phyloP scores from a whole-genome alignment of 805 yeast genomes.

The Saturnispora besseyi region DNA sequence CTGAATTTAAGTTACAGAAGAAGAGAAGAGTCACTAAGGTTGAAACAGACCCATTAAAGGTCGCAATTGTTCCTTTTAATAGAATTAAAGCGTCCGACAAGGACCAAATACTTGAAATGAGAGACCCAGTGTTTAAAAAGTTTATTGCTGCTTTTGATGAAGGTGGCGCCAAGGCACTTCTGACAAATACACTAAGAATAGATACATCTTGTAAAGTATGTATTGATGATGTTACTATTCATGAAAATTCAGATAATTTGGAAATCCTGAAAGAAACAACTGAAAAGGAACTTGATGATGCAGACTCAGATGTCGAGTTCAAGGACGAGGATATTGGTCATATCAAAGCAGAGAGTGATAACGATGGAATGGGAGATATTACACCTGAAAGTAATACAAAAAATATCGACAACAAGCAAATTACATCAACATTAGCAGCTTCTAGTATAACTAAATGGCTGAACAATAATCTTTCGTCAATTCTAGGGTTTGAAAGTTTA shows the following conservation, averaged over 20 bases:
- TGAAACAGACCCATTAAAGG: constrained; percentile 8
- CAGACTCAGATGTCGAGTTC: neutral
- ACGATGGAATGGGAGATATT: neutral
- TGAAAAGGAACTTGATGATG: too few species aligned
- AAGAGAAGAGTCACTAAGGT: constrained; percentile 18
- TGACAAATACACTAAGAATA: constrained; percentile 50
- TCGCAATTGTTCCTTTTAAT: constrained; percentile 22
- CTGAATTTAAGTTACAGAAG: constrained; percentile 16
- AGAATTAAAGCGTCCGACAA: constrained; percentile 12
- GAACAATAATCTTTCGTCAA: neutral
- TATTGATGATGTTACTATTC: constrained; percentile 46
- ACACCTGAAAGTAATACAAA: neutral
- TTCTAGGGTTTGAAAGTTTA: neutral
- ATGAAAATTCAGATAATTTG: neutral
- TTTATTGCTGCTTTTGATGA: constrained; percentile 74
- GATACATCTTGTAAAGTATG: constrained; percentile 48
- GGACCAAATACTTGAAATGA: constrained; percentile 4
- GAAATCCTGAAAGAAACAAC: neutral
- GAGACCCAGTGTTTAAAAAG: constrained; percentile 65
- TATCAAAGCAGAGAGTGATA: neutral
- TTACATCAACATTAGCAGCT: neutral
- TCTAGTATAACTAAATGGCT: neutral
- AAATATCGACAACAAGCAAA: neutral
- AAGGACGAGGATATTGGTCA: neutral
- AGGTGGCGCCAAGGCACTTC: constrained; percentile 68